phyloP scores from a whole-genome alignment of 2,329 filamentous ascomycete species.

The Rasamsonia emersonii region DNA sequence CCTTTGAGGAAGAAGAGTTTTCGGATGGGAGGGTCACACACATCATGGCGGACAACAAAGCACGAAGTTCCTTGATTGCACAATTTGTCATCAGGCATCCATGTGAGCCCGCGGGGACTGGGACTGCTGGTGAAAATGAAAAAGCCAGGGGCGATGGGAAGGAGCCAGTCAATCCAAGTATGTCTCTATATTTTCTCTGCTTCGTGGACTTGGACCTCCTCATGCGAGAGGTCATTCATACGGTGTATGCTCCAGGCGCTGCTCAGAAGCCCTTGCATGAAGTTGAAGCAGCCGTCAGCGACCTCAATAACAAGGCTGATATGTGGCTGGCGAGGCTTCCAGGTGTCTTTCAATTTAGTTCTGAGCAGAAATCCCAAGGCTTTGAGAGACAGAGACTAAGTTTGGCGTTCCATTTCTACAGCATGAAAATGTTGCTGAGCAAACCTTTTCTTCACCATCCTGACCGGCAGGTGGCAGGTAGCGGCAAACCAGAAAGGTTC shows the following conservation, averaged over 20 bases:
- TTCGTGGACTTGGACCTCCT: slow-evolving; percentile 28
- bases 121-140: too few species aligned
- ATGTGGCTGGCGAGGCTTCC: slow-evolving; percentile 32
- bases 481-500: slow-evolving; percentile 18
- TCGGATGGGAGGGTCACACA: slow-evolving; percentile 20
- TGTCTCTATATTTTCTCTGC: slow-evolving; percentile 32
- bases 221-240: slow-evolving; percentile 27
- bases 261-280: slow-evolving; percentile 26
- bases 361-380: slow-evolving; percentile 15
- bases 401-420: slow-evolving; percentile 35
- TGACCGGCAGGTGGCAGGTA: slow-evolving; percentile 19
- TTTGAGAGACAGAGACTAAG: slow-evolving; percentile 25
- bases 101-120: slow-evolving; percentile 6
- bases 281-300: slow-evolving; percentile 27
- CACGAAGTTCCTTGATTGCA: slow-evolving; percentile 21
- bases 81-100: slow-evolving; percentile 14
- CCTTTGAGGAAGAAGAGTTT: slow-evolving; percentile 31
- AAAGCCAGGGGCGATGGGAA: slow-evolving; percentile 16
- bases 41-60: slow-evolving; percentile 25
- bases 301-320: slow-evolving; percentile 27
- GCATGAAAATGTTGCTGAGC: slow-evolving; percentile 33
- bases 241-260: slow-evolving; percentile 30
- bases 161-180: slow-evolving; percentile 26
- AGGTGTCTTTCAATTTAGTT: slow-evolving; percentile 25
- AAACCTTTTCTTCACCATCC: slow-evolving; percentile 36